A percentile compares a stretch with the other conserved stretches of the same genome.
phyloP scores from a whole-genome alignment of 331 rosid species.

The Rosa hybrid region DNA sequence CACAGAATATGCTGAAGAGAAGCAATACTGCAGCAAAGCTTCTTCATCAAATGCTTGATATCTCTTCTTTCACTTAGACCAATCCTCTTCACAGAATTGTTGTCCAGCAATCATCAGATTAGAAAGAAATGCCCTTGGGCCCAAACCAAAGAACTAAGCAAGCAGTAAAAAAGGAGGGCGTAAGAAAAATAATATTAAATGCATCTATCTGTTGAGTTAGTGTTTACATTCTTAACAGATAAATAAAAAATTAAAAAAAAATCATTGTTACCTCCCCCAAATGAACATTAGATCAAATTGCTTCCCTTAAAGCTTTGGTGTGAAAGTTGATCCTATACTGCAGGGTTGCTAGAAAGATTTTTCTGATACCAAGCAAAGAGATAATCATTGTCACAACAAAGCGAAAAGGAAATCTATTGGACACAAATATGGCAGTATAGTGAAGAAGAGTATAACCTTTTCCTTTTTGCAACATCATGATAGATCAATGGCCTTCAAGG shows the following conservation, averaged over 20 bases:
- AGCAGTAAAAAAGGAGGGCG: conserved; percentile 12
- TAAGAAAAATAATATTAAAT: conserved; percentile 15
- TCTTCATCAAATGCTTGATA: conserved; percentile 57
- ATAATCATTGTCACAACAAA: conserved; percentile 13
- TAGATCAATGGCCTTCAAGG: not conserved
- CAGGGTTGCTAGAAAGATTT: conserved; percentile 63
- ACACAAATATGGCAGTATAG: conserved; percentile 17
- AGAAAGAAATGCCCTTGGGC: conserved; percentile 63
- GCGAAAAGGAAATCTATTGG: conserved; percentile 20
- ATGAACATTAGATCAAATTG: conserved; percentile 9
- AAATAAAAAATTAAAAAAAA: not conserved
- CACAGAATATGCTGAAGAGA: conserved; percentile 92
- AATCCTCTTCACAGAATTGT: too few species aligned
- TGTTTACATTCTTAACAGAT: not conserved
- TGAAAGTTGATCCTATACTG: conserved; percentile 46
- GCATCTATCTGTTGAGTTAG: not conserved
- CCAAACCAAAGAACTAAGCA: conserved; percentile 76
- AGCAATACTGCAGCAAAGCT: conserved; percentile 81
- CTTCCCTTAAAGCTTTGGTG: conserved; percentile 52
- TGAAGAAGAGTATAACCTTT: conserved; percentile 49
- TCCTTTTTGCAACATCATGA: conserved; percentile 75
- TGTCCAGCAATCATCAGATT: conserved; percentile 77
- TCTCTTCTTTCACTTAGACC: conserved; percentile 14
- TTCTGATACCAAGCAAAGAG: conserved; percentile 44
- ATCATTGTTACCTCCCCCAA: conserved; percentile 7